phyloP scores from a whole-genome alignment of 805 yeast genomes.

The Candida suzukii region DNA sequence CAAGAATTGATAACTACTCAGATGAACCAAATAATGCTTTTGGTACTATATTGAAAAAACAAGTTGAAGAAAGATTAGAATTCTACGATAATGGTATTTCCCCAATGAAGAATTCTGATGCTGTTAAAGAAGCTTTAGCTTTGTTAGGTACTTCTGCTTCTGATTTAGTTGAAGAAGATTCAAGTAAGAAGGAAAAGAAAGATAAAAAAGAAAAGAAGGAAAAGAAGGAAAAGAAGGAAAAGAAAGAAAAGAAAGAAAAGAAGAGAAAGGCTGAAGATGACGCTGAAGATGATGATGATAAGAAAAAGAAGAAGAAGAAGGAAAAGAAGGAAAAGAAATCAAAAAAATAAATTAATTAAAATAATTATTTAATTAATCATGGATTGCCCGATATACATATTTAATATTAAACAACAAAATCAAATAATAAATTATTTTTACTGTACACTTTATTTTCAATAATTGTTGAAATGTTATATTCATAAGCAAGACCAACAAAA shows the following conservation, averaged over 20 bases:
- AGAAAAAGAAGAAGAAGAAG: slow-evolving; percentile 26
- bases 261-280: slow-evolving; percentile 45
- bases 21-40: slow-evolving; percentile 89
- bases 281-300: slow-evolving; percentile 44
- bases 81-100: slow-evolving; percentile 96
- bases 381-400: too few relatives aligned
- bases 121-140: slow-evolving; percentile 85
- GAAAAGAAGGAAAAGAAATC: slow-evolving; percentile 30
- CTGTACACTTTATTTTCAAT: too few relatives aligned
- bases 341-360: slow-evolving; percentile 14
- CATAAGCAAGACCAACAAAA: too few relatives aligned
- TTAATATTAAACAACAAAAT: too few relatives aligned
- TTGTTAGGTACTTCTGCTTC: slow-evolving; percentile 34
- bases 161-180: slow-evolving; percentile 25
- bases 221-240: slow-evolving; percentile 41
- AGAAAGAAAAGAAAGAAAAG: slow-evolving; percentile 44
- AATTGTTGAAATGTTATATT: too few relatives aligned
- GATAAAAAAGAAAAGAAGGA: slow-evolving; percentile 39
- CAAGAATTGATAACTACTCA: slow-evolving; percentile 95
- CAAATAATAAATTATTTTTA: too few relatives aligned
- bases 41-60: slow-evolving; percentile 87
- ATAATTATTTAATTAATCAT: too few relatives aligned
- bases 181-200: slow-evolving; percentile 31
- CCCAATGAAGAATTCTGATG: slow-evolving; percentile 93
- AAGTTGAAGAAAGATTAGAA: slow-evolving; percentile 95